A percentile compares a stretch with the other conserved stretches of the same genome.
Conservation (phyloP, 495 filamentous ascomycete genomes). For the Glonium stellatum region DNA sequence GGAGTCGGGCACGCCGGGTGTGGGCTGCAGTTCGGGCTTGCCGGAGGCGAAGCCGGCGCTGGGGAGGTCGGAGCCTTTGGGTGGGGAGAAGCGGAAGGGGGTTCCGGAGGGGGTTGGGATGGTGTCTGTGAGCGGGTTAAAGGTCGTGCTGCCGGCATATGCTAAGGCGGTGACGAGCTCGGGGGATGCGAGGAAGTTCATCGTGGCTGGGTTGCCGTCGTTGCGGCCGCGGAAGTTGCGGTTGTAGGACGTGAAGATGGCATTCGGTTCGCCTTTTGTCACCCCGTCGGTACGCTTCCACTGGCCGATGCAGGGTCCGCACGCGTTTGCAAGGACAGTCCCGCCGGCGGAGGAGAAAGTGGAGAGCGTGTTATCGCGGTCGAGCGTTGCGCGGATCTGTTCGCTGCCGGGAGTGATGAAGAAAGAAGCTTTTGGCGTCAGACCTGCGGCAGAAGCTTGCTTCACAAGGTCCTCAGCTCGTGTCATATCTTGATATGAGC, state of each 20-base stretch:
- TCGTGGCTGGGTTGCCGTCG: slow-evolving; percentile 89
- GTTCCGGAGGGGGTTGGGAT: slow-evolving; percentile 74
- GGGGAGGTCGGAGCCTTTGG: slow-evolving; percentile 71
- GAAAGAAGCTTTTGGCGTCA: slow-evolving; percentile 84
- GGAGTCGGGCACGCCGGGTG: slow-evolving; percentile 60
- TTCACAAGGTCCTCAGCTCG: slow-evolving; percentile 85
- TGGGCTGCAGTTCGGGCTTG: slow-evolving; percentile 66
- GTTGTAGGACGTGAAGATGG: slow-evolving; percentile 96
- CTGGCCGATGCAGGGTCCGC: slow-evolving; percentile 90
- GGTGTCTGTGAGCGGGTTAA: slow-evolving; percentile 89
- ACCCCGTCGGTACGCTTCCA: slow-evolving; percentile 88
- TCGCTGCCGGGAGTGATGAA: slow-evolving; percentile 95
- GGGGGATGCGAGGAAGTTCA: slow-evolving; percentile 97
- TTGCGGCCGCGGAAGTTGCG: slow-evolving; percentile 97
- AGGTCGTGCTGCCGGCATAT: slow-evolving; percentile 85
- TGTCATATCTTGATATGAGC: slow-evolving; percentile 97
- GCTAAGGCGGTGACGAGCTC: slow-evolving; percentile 95
- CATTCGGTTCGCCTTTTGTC: slow-evolving; percentile 78
- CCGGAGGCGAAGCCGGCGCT: slow-evolving; percentile 70
- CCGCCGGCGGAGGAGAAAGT: slow-evolving; percentile 87
- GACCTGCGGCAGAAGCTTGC: slow-evolving; percentile 75
- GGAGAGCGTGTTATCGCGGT: slow-evolving; percentile 72
- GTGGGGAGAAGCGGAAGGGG: slow-evolving; percentile 79
- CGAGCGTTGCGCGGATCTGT: slow-evolving; percentile 90
- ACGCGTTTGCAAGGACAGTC: slow-evolving; percentile 87